A percentile compares a stretch with the other conserved stretches of the same genome.
Evolutionary conservation across 352 stramenopile species (phyloP).

Genomic region (Phytophthora rubi): DNA sequence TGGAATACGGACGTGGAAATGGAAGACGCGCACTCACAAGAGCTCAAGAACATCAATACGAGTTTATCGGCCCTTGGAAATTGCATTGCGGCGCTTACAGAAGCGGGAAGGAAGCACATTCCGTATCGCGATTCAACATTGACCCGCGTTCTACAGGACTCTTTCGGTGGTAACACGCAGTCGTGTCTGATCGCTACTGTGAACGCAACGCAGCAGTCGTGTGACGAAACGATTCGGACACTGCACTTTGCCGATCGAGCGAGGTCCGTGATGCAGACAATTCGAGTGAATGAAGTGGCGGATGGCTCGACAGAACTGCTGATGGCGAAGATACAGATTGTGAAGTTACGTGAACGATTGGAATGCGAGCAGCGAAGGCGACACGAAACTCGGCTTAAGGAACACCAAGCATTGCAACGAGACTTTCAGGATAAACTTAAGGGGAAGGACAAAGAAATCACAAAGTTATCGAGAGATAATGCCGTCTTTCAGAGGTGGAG

Average conservation of each 20-base stretch:
- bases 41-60: conserved; percentile 93
- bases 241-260: conserved; percentile 82
- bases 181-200: conserved; percentile 78
- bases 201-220: conserved; percentile 45
- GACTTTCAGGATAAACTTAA: conserved; percentile 63
- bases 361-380: conserved; percentile 55
- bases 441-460: conserved; percentile 70
- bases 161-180: conserved; percentile 76
- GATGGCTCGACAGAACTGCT: conserved; percentile 60
- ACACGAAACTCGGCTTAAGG: conserved; percentile 60
- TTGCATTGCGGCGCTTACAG: conserved; percentile 88
- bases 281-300: conserved; percentile 71
- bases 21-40: conserved; percentile 71
- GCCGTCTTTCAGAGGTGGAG: conserved; percentile 64
- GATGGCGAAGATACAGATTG: conserved; percentile 65
- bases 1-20: conserved; percentile 85
- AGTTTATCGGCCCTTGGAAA: conserved; percentile 91
- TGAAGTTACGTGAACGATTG: conserved; percentile 54
- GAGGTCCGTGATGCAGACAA: conserved; percentile 73
- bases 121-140: conserved; percentile 91
- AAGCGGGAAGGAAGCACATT: conserved; percentile 87
- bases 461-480: conserved; percentile 61
- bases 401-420: conserved; percentile 54
- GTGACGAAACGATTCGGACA: conserved; percentile 79
- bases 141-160: conserved; percentile 88